Evolutionary conservation across 2,329 filamentous ascomycete species (phyloP), one percentile per base, ranked within the genome.

Genomic region (Aspergillus glaucus): DNA sequence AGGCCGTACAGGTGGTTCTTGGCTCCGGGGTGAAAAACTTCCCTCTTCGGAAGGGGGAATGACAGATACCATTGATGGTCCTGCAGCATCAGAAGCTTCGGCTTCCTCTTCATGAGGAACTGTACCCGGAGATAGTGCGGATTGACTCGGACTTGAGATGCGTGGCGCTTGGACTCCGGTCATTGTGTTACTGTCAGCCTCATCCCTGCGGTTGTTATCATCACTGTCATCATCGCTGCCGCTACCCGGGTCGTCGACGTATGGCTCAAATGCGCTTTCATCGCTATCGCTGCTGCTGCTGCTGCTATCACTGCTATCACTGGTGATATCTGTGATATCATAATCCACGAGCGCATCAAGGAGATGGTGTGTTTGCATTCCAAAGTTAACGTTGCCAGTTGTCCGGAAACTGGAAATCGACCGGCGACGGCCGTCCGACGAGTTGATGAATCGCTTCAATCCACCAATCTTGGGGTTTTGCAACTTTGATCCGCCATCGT

Each of bases 361-460:
- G 2, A 94, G 70, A 48, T 82, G 81, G 55, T 90, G 86, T 3
- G 87, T 90, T 54, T 84, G 84, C 69, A 92, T 91, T 1, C 85
- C 85, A 52, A 88, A 75, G 55, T 75, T 87, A 19, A 87, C 76
- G 3, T 84, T 55, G 24, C 63, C 84, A 43, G 87, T 68, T 9
- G 70, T 68, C 24, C 67, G 68, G 46, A 78, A 61, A 46, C 74
- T 72, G 15, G 72, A 71, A 7, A 77, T 65, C 3, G 77, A 75
- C 26, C 69, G 67, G 51, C 72, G 72, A 43, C 66, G 79, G 76
- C 55, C 83, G 4, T 8, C 17, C 1, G 81, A 79, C 48, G 78
- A 81, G 50, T 77, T 79, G 1, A 87, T 76, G 34, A 88, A 73
- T 50, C 79, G 82, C 24, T 77, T 73, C 19, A 89, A 66, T 21